Evolutionary conservation across 139 green algal genomes (phyloP), one percentile per base, ranked within the genome.

Genomic region (Coelastrella sp.): DNA sequence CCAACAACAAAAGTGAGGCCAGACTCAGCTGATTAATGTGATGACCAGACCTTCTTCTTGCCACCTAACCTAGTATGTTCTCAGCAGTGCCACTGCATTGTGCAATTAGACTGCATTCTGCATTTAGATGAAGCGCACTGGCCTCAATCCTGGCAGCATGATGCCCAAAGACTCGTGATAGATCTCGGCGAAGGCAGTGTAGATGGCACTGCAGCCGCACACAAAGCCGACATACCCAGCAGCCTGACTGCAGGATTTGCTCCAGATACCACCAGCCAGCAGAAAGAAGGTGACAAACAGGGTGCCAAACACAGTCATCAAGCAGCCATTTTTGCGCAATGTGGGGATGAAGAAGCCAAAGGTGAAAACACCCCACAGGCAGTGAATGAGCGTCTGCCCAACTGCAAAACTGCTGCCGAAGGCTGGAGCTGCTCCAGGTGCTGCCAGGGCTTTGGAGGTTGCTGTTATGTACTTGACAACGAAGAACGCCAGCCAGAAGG

Each of bases 231-330:
- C 84, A 75, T 95, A 97, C 72, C 95, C 95, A 8, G 94, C 95
- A 24, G 92, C 94, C 35, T 91, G 70, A 14, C 83, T 79, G 84
- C 80, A 85, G 1, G 5, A 4, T 9, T 58, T 9, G 85, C 68
- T 90, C 85, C 91, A 93, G 7, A 90, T 15, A 19, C 92, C 95
- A 4, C 87, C 92, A 11, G 93, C 91, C 68, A 97, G 83, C 78
- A 97, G 89, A 78, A 93, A 93, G 85, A 97, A 97, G 0, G 93
- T 97, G 72, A 95, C 20, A 11, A 84, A 35, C 56, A 97, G 93
- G 6, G 65, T 91, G 59, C 82, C 61, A 81, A 97, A 96, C 17
- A 96, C 84, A 70, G 59, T 59, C 84, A 92, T 91, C 7, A 94
- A 90, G 88, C 91, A 91, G 79, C 61, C 68, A 84, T 93, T 95